Evolutionary conservation across 495 filamentous ascomycete genomes (phyloP), one percentile per base, ranked within the genome.

Genomic region (Hypoxylon intermedium): DNA sequence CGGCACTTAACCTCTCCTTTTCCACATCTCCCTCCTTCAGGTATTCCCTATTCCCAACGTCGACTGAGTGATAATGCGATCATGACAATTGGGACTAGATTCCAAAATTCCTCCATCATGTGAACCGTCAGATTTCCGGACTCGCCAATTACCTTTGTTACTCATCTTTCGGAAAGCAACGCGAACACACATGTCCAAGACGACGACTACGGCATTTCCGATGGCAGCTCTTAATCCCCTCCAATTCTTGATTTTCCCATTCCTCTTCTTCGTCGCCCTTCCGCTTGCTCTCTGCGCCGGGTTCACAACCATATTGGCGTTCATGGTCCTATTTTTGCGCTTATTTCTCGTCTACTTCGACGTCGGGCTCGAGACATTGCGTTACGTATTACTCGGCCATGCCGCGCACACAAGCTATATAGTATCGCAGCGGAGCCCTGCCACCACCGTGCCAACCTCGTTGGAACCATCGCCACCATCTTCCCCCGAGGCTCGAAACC

Each of bases 271-370:
- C 53, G 72, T 89, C 64, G 86, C 87, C 9, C 73, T 92, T 16
- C 89, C 91, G 1, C 79, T 93, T 51, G 76, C 84, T 50, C 64
- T 89, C 46, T 84, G 89, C 46, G 90, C 90, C 45, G 80, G 79
- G 56, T 64, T 91, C 52, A 93, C 90, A 28, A 85, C 87, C 30
- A 77, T 78, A 13, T 55, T 92, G 38, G 87, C 90, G 30, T 78
- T 89, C 45, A 74, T 82, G 7, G 77, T 87, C 4, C 80, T 95
- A 15, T 77, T 85, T 58, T 60, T 91, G 48, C 83, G 88, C 20
- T 80, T 88, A 5, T 75, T 81, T 30, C 65, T 91, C 40, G 81
- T 92, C 46, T 92, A 90, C 67, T 67, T 88, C 57, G 89, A 91
- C 63, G 77, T 93, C 24, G 83, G 76, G 31, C 71, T 84, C 33